phyloP scores from a whole-genome alignment of 2,329 filamentous ascomycete species.

The Colletotrichum spinosum region DNA sequence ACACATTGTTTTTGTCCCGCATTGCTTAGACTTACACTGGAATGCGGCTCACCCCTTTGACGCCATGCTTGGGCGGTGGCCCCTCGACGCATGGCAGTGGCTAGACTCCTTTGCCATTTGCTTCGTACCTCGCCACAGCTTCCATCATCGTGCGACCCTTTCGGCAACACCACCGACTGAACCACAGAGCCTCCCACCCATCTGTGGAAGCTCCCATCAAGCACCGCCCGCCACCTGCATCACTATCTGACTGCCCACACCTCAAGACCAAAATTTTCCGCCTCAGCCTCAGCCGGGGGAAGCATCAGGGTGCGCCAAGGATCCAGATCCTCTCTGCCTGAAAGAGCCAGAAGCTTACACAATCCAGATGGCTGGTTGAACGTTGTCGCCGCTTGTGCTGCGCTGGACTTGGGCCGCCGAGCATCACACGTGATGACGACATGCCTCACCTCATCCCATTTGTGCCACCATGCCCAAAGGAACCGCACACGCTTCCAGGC shows the following conservation, averaged over 20 bases:
- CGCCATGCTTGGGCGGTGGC: not conserved
- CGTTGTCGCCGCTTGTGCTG: not conserved
- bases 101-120: not conserved
- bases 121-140: constrained; percentile 27
- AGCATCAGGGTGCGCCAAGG: constrained; percentile 26
- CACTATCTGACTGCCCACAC: constrained; percentile 24
- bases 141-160: constrained; percentile 26
- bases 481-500: constrained; percentile 16
- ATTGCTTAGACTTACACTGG: not conserved
- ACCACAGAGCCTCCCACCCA: constrained; percentile 6
- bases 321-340: constrained; percentile 26
- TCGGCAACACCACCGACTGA: not conserved
- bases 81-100: constrained; percentile 3
- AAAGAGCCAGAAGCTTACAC: constrained; percentile 10
- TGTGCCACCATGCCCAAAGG: constrained; percentile 26
- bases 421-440: constrained; percentile 37
- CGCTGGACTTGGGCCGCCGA: constrained; percentile 14
- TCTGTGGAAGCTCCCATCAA: constrained; percentile 21
- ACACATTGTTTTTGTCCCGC: constrained; percentile 18
- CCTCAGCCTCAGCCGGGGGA: constrained; percentile 27
- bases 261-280: constrained; percentile 10
- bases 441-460: constrained; percentile 33
- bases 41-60: constrained; percentile 25
- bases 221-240: constrained; percentile 36
- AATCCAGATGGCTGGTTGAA: constrained; percentile 5